These are phyloP conservation scores for Neurospora sp. DNA, from an alignment of 495 filamentous ascomycete species.

Conservation along the genomic window DNA sequence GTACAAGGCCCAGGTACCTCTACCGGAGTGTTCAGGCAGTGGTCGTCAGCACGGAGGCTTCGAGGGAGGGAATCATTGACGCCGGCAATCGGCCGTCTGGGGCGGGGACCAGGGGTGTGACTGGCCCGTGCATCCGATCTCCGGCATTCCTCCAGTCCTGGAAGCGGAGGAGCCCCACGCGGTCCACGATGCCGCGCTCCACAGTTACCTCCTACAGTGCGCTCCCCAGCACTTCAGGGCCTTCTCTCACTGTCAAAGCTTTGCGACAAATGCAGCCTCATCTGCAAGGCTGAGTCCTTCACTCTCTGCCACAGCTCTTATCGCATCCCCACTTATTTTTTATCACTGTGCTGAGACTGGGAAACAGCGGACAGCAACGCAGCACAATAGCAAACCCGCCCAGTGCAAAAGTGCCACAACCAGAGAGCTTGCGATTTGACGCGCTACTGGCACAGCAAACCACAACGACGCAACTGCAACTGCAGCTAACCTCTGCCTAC, in stretches of 20 bases:
- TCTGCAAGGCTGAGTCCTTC: not conserved
- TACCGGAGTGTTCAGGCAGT: not conserved
- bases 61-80: not conserved
- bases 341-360: not conserved
- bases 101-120: not conserved
- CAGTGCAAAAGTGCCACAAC: not conserved
- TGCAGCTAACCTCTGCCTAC: not conserved
- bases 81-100: slow-evolving; percentile 20
- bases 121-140: not conserved
- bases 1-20: not conserved
- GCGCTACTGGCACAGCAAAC: not conserved
- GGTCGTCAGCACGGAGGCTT: not conserved
- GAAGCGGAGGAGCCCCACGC: not conserved
- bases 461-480: not conserved
- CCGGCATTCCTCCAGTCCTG: not conserved
- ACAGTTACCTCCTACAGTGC: not conserved
- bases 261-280: not conserved
- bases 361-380: not conserved
- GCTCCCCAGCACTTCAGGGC: not conserved
- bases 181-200: not conserved
- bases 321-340: not conserved
- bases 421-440: not conserved
- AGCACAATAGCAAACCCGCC: not conserved
- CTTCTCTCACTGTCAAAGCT: not conserved
- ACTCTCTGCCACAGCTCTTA: not conserved